Evolutionary conservation across 2,329 filamentous ascomycete genomes (phyloP).

Genomic region (Paecilomyces sp.): DNA sequence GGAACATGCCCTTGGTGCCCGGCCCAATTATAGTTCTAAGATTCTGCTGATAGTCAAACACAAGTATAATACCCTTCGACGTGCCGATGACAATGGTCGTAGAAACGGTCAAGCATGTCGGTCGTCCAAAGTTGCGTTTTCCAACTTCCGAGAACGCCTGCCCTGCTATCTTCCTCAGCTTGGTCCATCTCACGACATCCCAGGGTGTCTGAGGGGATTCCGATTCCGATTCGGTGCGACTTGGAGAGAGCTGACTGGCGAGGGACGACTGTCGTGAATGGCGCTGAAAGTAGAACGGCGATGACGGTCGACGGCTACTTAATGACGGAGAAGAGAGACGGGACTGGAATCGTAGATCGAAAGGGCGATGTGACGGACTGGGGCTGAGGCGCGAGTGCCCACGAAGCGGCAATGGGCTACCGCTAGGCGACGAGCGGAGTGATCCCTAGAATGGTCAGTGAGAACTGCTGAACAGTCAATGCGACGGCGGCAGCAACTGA

Average conservation of each 20-base stretch:
- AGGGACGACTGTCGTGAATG: slow-evolving; percentile 78
- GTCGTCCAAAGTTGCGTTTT: slow-evolving; percentile 83
- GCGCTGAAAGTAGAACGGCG: slow-evolving; percentile 67
- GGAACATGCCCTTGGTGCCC: slow-evolving; percentile 69
- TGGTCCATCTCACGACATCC: slow-evolving; percentile 97
- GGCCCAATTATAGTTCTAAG: slow-evolving; percentile 89
- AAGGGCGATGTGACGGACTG: slow-evolving; percentile 80
- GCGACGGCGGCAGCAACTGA: slow-evolving; percentile 40
- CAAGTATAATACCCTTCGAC: slow-evolving; percentile 84
- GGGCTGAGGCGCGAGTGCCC: slow-evolving; percentile 64
- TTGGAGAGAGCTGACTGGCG: slow-evolving; percentile 58
- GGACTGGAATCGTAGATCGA: slow-evolving; percentile 90
- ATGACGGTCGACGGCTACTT: slow-evolving; percentile 60
- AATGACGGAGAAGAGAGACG: slow-evolving; percentile 62
- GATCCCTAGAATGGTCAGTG: slow-evolving; percentile 42
- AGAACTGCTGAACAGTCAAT: slow-evolving; percentile 51
- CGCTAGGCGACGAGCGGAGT: slow-evolving; percentile 56
- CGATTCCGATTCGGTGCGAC: slow-evolving; percentile 53
- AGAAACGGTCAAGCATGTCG: slow-evolving; percentile 83
- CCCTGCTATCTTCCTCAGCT: slow-evolving; percentile 76
- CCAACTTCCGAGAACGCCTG: slow-evolving; percentile 91
- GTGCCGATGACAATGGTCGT: slow-evolving; percentile 86
- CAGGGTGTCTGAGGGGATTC: slow-evolving; percentile 76
- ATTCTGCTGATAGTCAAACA: slow-evolving; percentile 97
- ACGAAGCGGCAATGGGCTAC: slow-evolving; percentile 64